phyloP scores from a whole-genome alignment of 2,329 filamentous ascomycete species.

The Pseudonectria buxi region DNA sequence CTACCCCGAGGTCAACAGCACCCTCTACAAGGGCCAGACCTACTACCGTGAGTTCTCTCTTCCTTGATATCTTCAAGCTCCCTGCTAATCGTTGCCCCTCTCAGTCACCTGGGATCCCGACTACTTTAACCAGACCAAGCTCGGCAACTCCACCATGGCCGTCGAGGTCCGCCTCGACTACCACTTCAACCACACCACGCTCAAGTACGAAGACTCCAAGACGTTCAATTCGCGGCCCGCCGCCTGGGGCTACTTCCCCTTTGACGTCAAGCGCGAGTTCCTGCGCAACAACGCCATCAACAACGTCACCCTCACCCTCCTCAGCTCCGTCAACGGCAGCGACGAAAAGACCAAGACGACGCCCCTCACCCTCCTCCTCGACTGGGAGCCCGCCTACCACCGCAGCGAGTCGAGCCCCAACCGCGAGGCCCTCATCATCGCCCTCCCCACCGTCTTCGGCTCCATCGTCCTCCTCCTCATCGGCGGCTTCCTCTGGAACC shows the following conservation, averaged over 20 bases:
- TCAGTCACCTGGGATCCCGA: slow-evolving; percentile 52
- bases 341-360: slow-evolving; percentile 33
- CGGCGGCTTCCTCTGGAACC: slow-evolving; percentile 52
- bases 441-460: slow-evolving; percentile 44
- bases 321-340: slow-evolving; percentile 29
- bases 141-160: slow-evolving; percentile 25
- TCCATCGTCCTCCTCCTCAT: slow-evolving; percentile 41
- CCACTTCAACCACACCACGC: slow-evolving; percentile 28
- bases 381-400: slow-evolving; percentile 30
- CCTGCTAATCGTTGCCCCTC: slow-evolving; percentile 1
- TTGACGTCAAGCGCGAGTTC: slow-evolving; percentile 32
- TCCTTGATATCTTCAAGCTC: too few relatives aligned
- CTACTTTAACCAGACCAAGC: slow-evolving; percentile 40
- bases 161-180: slow-evolving; percentile 35
- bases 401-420: slow-evolving; percentile 26
- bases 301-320: slow-evolving; percentile 44
- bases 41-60: slow-evolving; percentile 41
- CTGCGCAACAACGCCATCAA: slow-evolving; percentile 30
- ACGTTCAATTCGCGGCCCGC: slow-evolving; percentile 28
- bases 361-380: slow-evolving; percentile 32
- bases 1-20: slow-evolving; percentile 36
- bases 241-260: slow-evolving; percentile 42
- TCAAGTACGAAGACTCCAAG: slow-evolving; percentile 32
- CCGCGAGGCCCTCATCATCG: slow-evolving; percentile 43
- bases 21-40: slow-evolving; percentile 37